Percentiles rank a stretch among this genome's conserved stretches.
These are phyloP conservation scores for Leptodermis oblonga DNA, from an alignment of 257 asterid species.

Conservation along the genomic window DNA sequence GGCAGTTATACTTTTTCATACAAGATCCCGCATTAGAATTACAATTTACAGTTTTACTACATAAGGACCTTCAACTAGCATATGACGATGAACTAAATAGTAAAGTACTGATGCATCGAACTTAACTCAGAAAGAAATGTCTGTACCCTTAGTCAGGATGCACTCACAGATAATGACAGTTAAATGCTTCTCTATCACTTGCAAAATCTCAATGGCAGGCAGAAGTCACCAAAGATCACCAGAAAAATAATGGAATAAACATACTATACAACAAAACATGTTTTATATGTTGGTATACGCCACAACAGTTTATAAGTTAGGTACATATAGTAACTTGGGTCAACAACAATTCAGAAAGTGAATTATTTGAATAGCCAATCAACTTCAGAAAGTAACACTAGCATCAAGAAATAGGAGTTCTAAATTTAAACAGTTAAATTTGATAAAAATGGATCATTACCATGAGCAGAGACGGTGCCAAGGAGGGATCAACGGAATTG, in stretches of 20 bases:
- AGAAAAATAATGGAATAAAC: background rate
- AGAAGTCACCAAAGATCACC: background rate
- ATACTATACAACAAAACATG: background rate
- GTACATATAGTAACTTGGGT: background rate
- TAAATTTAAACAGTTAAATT: background rate
- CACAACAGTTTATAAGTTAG: background rate
- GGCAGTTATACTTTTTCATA: no score
- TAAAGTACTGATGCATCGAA: background rate
- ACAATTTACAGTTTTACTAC: no score
- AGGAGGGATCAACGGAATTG: slow-evolving; percentile 97
- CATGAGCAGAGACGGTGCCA: slow-evolving; percentile 99
- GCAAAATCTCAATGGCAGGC: background rate
- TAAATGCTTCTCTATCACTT: background rate
- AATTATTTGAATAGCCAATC: background rate
- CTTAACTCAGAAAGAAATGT: background rate
- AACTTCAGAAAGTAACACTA: background rate
- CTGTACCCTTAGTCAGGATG: background rate
- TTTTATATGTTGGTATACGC: background rate
- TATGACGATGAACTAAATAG: background rate
- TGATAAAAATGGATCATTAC: slow-evolving; percentile 32
- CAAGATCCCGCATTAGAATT: no score
- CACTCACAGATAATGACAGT: background rate
- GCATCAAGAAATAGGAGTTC: background rate
- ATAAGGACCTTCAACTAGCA: background rate
- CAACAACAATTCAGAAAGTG: background rate